Evolutionary conservation across 2,329 filamentous ascomycete species (phyloP), one percentile per base, ranked within the genome.

Genomic region (Aureobasidium sp.): DNA sequence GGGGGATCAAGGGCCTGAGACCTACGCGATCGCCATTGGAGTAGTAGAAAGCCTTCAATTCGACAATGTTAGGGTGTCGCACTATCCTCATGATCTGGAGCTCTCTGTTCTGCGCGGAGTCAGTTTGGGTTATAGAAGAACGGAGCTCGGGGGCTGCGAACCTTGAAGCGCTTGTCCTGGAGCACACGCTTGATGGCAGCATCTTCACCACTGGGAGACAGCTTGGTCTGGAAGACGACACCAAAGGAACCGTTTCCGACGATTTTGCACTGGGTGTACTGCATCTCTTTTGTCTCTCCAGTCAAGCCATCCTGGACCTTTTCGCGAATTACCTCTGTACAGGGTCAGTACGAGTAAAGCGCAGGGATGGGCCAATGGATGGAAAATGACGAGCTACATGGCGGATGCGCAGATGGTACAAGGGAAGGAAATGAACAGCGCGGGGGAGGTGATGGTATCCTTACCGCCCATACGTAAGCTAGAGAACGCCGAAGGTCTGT

Each of bases 61-160:
- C 92, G 64, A 99, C 94, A 71, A 99, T 97, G 78, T 99, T 99
- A 62, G 94, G 94, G 76, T 99, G 94, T 73, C 93, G 87, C 72
- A 99, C 94, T 74, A 99, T 99, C 74, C 94, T 89, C 94, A 99
- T 99, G 75, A 99, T 99, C 77, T 99, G 94, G 69, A 99, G 84
- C 76, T 99, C 94, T 78, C 94, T 91, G 75, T 99, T 99, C 94
- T 99, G 74, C 46, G 57, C 34, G 27, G 36, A 3, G 57, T 60
- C 46, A 60, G 57, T 46, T 7, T 26, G 32, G 10, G 13, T 26
- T 34, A 17, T 4, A 8, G 15, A 42, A n/a, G 34, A 20, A 26
- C 6, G 10, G 57, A 26, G 17, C 32, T 29, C n/a, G 57, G 46
- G 44, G 23, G 10, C 26, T 20, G 36, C 17, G 26, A 46, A 96